Conservation (phyloP, 139 green algal genomes). For the Ostreobium quekettii region DNA sequence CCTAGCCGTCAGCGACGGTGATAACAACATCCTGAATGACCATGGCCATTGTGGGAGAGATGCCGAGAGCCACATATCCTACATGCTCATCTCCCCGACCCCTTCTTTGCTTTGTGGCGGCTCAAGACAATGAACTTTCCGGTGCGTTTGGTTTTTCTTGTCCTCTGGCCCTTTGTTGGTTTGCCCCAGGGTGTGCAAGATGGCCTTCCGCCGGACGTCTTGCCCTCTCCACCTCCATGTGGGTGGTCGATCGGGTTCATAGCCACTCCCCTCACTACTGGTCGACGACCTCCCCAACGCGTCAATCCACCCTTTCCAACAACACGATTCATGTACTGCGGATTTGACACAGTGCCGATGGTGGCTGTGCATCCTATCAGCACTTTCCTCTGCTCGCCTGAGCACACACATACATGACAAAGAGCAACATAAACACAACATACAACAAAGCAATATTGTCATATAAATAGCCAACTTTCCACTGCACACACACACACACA, state of each 20-base stretch:
- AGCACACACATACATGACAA: slow-evolving; percentile 1
- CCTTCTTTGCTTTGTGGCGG: slow-evolving; percentile 7
- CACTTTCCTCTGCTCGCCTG: slow-evolving; percentile 71
- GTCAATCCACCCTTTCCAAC: slow-evolving; percentile 70
- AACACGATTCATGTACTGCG: slow-evolving; percentile 69
- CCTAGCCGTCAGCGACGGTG: too few relatives aligned
- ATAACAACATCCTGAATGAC: too few relatives aligned
- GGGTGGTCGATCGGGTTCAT: slow-evolving; percentile 97
- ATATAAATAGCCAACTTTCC: too few relatives aligned
- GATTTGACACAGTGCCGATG: slow-evolving; percentile 80
- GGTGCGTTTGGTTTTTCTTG: slow-evolving; percentile 55
- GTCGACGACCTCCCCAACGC: slow-evolving; percentile 46
- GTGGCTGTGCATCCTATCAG: slow-evolving; percentile 68
- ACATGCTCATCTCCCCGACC: too few relatives aligned
- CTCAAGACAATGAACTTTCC: slow-evolving; percentile 56
- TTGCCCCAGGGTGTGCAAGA: slow-evolving; percentile 79
- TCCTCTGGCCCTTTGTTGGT: slow-evolving; percentile 79
- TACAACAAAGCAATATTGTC: too few relatives aligned
- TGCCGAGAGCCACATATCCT: too few relatives aligned
- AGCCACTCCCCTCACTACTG: slow-evolving; percentile 69
- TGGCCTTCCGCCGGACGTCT: slow-evolving; percentile 65
- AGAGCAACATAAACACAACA: background rate
- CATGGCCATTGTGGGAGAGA: too few relatives aligned
- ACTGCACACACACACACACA: too few relatives aligned
- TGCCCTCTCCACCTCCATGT: slow-evolving; percentile 69